Percentiles rank a stretch among this genome's conserved stretches.
These are phyloP conservation scores for Drechmeria coniospora DNA, from an alignment of 2,329 filamentous ascomycete genomes.

Conservation along the genomic window DNA sequence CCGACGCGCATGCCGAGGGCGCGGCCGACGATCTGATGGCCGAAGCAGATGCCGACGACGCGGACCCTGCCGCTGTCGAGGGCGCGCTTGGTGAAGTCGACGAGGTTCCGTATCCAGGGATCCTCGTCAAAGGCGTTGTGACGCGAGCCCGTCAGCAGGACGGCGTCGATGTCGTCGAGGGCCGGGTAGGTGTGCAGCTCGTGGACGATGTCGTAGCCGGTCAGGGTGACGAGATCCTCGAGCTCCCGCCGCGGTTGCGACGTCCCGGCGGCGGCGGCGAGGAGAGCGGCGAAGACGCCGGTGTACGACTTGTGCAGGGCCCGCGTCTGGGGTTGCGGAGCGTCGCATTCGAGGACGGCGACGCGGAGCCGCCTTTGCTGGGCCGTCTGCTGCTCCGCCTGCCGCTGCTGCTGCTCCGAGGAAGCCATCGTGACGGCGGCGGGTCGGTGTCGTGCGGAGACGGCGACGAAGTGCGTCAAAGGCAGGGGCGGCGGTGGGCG, in stretches of 20 bases:
- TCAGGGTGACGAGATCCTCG: conserved; percentile 37
- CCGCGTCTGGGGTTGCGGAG: conserved; percentile 48
- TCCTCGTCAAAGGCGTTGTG: conserved; percentile 27
- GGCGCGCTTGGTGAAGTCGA: conserved; percentile 20
- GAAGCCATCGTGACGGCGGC: no score
- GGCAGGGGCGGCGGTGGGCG: no score
- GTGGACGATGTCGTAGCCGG: conserved; percentile 55
- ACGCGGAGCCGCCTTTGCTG: conserved; percentile 51
- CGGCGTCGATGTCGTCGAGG: conserved; percentile 60
- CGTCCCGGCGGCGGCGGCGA: conserved; percentile 35
- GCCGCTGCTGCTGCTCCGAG: no score
- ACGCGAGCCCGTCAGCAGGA: conserved; percentile 68
- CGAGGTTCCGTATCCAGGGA: conserved; percentile 27
- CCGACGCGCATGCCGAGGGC: conserved; percentile 23
- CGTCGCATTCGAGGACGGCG: conserved; percentile 80
- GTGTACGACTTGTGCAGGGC: conserved; percentile 58
- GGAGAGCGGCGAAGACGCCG: conserved; percentile 49
- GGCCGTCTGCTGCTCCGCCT: no score
- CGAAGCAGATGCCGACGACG: conserved; percentile 34
- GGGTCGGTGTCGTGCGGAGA: no score
- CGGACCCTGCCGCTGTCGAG: conserved; percentile 39
- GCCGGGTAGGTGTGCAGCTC: conserved; percentile 52
- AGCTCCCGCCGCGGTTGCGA: conserved; percentile 26
- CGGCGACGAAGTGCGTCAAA: no score
- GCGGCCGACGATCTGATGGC: conserved; percentile 31